Evolutionary conservation across 2,329 filamentous ascomycete genomes (phyloP).

Genomic region (Trichoderma brevicompactum): DNA sequence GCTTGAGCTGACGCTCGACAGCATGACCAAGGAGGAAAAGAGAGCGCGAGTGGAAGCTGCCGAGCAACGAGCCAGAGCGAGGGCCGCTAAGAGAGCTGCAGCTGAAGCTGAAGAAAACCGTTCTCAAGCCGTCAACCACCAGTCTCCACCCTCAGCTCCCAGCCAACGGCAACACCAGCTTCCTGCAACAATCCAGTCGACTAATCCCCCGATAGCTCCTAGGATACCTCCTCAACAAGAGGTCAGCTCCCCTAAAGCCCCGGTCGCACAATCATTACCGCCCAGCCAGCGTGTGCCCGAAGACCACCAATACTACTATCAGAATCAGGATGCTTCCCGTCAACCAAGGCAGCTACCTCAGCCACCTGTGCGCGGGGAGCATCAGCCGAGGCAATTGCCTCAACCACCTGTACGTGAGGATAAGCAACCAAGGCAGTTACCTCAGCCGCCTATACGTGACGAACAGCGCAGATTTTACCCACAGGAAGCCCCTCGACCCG

Average conservation of each 20-base stretch:
- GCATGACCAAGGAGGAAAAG: conserved; percentile 96
- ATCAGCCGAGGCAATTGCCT: conserved; percentile 27
- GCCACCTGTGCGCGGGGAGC: conserved; percentile 4
- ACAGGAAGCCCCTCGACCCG: conserved; percentile 14
- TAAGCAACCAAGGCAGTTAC: conserved; percentile 28
- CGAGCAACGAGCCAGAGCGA: conserved; percentile 72
- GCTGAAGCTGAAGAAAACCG: conserved; percentile 33
- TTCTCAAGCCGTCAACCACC: conserved; percentile 35
- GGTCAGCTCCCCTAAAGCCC: conserved; percentile 27
- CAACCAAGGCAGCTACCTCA: conserved; percentile 29
- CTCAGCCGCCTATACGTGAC: conserved; percentile 18
- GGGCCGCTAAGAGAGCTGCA: conserved; percentile 49
- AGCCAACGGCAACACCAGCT: conserved; percentile 13
- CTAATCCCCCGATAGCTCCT: conserved; percentile 1
- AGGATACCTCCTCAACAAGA: conserved; percentile 27
- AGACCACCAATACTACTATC: conserved; percentile 30
- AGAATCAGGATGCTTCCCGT: conserved; percentile 28
- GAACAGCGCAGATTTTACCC: conserved; percentile 10
- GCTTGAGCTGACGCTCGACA: conserved; percentile 86
- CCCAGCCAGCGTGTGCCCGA: conserved; percentile 34
- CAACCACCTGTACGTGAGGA: conserved; percentile 24
- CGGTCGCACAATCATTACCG: conserved; percentile 32
- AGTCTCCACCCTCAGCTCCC: conserved; percentile 24
- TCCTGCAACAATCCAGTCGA: conserved; percentile 8
- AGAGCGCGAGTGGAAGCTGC: conserved; percentile 82